These are phyloP conservation scores for Candida verbasci DNA, from an alignment of 805 yeast species.

Conservation along the genomic window DNA sequence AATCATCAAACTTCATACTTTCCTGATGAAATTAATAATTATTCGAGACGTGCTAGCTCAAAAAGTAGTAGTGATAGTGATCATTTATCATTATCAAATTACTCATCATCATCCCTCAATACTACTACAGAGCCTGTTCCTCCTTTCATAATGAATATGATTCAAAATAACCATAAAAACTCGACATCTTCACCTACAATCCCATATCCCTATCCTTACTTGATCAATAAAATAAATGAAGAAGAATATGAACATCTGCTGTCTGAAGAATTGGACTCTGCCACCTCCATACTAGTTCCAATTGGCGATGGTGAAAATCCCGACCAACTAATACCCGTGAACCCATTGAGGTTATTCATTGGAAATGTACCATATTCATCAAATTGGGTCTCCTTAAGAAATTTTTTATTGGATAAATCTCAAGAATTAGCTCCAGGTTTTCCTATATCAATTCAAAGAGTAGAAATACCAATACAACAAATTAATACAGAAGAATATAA, in stretches of 20 bases:
- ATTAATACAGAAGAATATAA: conserved; percentile 21
- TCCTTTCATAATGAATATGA: conserved; percentile 20
- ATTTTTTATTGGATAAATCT: conserved; percentile 20
- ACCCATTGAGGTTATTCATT: conserved; percentile 44
- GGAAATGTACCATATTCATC: conserved; percentile 54
- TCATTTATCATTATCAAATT: neutral
- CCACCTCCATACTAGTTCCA: conserved; percentile 14
- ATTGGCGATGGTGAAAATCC: conserved; percentile 21
- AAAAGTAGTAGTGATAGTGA: neutral
- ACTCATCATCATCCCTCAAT: neutral
- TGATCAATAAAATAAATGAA: neutral
- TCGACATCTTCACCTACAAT: neutral
- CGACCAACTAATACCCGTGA: conserved; percentile 25
- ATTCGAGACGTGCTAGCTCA: neutral
- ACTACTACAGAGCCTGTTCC: conserved; percentile 14
- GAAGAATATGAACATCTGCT: conserved; percentile 5
- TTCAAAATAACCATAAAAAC: conserved; percentile 11
- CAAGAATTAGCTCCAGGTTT: conserved; percentile 23
- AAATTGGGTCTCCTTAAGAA: conserved; percentile 30
- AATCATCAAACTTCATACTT: neutral
- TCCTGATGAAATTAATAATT: neutral
- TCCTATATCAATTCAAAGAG: conserved; percentile 25
- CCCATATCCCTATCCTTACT: too few relatives aligned
- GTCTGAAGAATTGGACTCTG: too few relatives aligned
- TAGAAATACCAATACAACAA: conserved; percentile 38